Conservation (phyloP, 371 early-diverging fungal genomes). For the Mucor plumbeus region DNA sequence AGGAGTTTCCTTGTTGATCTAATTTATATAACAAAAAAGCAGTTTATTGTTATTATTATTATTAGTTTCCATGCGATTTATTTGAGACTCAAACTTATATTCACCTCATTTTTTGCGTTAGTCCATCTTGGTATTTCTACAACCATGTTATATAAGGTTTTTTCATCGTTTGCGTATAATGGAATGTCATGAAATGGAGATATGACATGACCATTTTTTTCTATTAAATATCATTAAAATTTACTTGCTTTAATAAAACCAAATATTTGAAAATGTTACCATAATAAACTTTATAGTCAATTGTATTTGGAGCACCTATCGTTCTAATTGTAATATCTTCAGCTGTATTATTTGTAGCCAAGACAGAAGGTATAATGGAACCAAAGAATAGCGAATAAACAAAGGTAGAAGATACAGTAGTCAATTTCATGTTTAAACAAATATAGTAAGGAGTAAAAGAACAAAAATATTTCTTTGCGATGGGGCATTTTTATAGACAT, state of each 20-base stretch:
- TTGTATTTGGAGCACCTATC: constrained; percentile 87
- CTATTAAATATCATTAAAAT: constrained; percentile 15
- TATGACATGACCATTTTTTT: constrained; percentile 57
- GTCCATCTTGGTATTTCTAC: constrained; percentile 98
- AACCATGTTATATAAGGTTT: constrained; percentile 86
- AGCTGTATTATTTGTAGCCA: constrained; percentile 3
- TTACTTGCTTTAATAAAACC: neutral
- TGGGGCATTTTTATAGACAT: neutral
- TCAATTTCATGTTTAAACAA: constrained; percentile 10
- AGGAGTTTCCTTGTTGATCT: constrained; percentile 80
- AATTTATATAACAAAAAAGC: constrained; percentile 61
- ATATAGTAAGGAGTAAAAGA: neutral
- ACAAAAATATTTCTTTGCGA: neutral
- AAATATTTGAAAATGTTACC: constrained; percentile 56
- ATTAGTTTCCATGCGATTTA: neutral
- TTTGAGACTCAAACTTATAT: constrained; percentile 12
- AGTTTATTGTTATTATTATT: too few species aligned
- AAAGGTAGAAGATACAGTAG: constrained; percentile 6
- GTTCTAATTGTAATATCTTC: constrained; percentile 70
- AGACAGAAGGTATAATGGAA: neutral
- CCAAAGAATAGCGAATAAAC: constrained; percentile 13
- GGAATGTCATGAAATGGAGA: constrained; percentile 98
- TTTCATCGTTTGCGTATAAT: constrained; percentile 78
- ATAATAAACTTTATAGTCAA: constrained; percentile 86
- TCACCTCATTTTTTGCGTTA: constrained; percentile 96